Evolutionary conservation across 202 grass and related monocot genomes (phyloP).

Genomic region (Alloteropsis angusta): DNA sequence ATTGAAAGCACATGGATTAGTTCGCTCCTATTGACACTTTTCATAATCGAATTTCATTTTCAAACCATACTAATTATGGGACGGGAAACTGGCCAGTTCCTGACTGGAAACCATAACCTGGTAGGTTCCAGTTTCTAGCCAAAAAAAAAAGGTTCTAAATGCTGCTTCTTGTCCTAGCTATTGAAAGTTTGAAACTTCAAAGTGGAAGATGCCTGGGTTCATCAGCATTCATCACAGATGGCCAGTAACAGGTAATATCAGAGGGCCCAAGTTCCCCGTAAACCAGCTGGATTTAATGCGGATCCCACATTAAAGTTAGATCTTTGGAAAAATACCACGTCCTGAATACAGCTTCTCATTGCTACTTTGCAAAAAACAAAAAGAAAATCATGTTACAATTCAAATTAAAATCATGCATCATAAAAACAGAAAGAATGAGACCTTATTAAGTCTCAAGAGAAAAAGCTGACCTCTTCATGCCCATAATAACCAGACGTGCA

Average conservation of each 20-base stretch:
- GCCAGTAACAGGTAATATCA: not conserved
- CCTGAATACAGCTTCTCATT: not conserved
- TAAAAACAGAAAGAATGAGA: constrained; percentile 8
- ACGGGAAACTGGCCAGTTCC: not conserved
- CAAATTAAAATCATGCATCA: not conserved
- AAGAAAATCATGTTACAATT: not conserved
- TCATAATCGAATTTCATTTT: not conserved
- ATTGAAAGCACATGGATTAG: not conserved
- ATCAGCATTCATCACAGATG: not conserved
- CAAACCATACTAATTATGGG: no score
- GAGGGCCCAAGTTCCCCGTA: not conserved
- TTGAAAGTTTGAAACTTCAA: not conserved
- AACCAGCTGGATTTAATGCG: not conserved
- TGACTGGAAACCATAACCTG: not conserved
- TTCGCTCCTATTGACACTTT: not conserved
- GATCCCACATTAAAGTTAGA: not conserved
- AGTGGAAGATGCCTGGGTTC: not conserved
- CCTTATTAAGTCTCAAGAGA: not conserved
- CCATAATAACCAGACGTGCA: constrained; percentile 91
- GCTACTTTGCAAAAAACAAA: not conserved
- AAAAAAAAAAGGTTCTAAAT: not conserved
- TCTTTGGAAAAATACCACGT: not conserved
- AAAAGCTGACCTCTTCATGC: constrained; percentile 84
- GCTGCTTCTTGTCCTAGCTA: not conserved
- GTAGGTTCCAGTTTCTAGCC: not conserved